Evolutionary conservation across 176 grass and related monocot species (phyloP), one percentile per base, ranked within the genome.

Genomic region (Oryza longistaminata): DNA sequence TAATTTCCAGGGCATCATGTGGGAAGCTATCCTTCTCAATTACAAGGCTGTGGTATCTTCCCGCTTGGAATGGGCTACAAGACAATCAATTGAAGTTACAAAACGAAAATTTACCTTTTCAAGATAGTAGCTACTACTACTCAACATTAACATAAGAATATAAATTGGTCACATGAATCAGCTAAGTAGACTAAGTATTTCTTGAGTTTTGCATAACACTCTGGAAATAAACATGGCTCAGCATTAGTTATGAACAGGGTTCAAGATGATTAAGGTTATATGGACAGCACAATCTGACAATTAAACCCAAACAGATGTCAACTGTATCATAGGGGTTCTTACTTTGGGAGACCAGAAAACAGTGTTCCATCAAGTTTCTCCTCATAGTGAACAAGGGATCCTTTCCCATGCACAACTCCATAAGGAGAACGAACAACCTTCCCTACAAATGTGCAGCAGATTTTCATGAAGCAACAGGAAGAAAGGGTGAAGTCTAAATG

Each of bases 31-130:
- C 88, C 69, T 89, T 91, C 74, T 93, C 94, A 76, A 91, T 91
- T 55, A 96, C 88, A 12, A 96, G 91, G 45, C 94, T 96, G 48
- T 96, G 88, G 50, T 96, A 93, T 90, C 91, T 91, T 66, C 94
- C 91, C 6, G 84, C 91, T 64, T 75, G 88, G 78, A 96, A 96
- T 65, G 91, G 91, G 68, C 91, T 96, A 77, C 71, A 76, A 25
- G 5, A 81, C n/a, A 81, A 69, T 10, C 16, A 40, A 43, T 55
- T 22, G 52, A 49, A 74, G 0, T 64, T 72, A 50, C 11, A 31
- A 10, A 86, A 35, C 3, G 45, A 68, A 66, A 25, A 4, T 11
- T 66, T 2, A 67, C 13, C 7, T 33, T 68, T 27, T 17, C 24
- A 22, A 15, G 11, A 26, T 21, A 71, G 48, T 49, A 37, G 19